Percentiles rank a stretch among this genome's conserved stretches.
phyloP scores from a whole-genome alignment of 306 rosid species.

The Oxytropis ochrocephala region DNA sequence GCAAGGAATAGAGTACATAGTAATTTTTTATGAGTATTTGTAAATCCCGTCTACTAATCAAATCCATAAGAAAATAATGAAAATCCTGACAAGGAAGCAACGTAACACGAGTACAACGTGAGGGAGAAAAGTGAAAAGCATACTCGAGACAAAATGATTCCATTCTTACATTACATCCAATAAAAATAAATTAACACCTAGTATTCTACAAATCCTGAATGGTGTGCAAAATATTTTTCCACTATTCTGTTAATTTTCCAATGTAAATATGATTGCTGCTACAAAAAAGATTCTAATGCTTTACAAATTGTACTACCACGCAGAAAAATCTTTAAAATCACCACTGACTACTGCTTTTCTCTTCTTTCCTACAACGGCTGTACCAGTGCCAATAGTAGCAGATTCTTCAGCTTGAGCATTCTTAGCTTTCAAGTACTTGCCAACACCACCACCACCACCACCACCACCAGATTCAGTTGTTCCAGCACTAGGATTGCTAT shows the following conservation, averaged over 20 bases:
- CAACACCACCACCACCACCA: slow-evolving; percentile 66
- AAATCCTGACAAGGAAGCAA: slow-evolving; percentile 25
- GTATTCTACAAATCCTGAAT: slow-evolving; percentile 17
- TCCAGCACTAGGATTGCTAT: slow-evolving; percentile 79
- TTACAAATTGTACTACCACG: slow-evolving; percentile 52
- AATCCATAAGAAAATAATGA: slow-evolving; percentile 7
- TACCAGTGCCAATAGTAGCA: slow-evolving; percentile 29
- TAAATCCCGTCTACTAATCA: not conserved
- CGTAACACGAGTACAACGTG: slow-evolving; percentile 8
- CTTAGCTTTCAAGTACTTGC: slow-evolving; percentile 77
- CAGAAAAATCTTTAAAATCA: slow-evolving; percentile 69
- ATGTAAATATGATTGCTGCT: slow-evolving; percentile 1
- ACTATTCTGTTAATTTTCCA: not conserved
- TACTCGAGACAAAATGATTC: slow-evolving; percentile 17
- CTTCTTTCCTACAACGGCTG: slow-evolving; percentile 54
- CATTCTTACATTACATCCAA: not conserved
- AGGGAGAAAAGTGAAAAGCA: not conserved
- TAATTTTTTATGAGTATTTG: too few relatives aligned
- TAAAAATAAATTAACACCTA: not conserved
- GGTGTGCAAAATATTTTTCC: slow-evolving; percentile 7
- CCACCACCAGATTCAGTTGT: slow-evolving; percentile 44
- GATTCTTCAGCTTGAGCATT: slow-evolving; percentile 46
- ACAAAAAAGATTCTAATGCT: slow-evolving; percentile 8
- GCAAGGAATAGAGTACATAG: not conserved
- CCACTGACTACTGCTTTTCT: slow-evolving; percentile 49